Evolutionary conservation across 1,284 basidiomycete genomes (phyloP).

Genomic region (Tylopilus orsonianus): DNA sequence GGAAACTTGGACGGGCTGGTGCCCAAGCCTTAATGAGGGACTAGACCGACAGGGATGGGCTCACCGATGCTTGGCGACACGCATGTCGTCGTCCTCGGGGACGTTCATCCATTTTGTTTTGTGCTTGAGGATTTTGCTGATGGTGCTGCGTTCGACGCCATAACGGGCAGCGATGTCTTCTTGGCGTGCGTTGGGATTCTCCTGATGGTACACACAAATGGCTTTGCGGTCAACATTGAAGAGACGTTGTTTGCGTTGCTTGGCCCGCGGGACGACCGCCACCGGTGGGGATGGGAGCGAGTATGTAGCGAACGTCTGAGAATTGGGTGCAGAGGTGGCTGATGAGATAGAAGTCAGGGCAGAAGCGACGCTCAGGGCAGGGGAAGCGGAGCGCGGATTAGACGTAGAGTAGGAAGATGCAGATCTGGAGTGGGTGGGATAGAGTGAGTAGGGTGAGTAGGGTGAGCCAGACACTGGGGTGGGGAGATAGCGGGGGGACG

Average conservation of each 20-base stretch:
- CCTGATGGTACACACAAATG: conserved; percentile 71
- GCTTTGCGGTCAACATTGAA: conserved; percentile 71
- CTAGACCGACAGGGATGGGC: conserved; percentile 11
- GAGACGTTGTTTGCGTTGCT: conserved; percentile 70
- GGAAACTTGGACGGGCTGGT: conserved; percentile 75
- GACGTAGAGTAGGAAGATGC: conserved; percentile 44
- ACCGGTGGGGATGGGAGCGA: conserved; percentile 30
- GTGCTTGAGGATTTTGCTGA: conserved; percentile 88
- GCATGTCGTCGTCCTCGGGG: conserved; percentile 52
- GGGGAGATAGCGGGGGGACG: conserved; percentile 34
- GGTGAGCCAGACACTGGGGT: conserved; percentile 35
- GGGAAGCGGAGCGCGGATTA: conserved; percentile 58
- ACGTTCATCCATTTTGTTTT: conserved; percentile 80
- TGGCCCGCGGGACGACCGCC: conserved; percentile 39
- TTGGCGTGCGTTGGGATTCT: conserved; percentile 68
- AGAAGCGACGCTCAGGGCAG: conserved; percentile 57
- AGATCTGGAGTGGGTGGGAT: conserved; percentile 43
- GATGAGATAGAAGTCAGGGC: conserved; percentile 52
- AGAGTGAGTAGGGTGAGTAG: conserved; percentile 35
- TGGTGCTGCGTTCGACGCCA: conserved; percentile 87
- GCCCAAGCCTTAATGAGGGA: conserved; percentile 10
- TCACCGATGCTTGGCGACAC: conserved; percentile 67
- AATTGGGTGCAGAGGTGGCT: conserved; percentile 35
- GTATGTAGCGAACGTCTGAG: conserved; percentile 35
- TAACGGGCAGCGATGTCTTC: conserved; percentile 79